These are phyloP conservation scores for Sporothrix brasiliensis DNA, from an alignment of 2,329 filamentous ascomycete species.

Conservation along the genomic window DNA sequence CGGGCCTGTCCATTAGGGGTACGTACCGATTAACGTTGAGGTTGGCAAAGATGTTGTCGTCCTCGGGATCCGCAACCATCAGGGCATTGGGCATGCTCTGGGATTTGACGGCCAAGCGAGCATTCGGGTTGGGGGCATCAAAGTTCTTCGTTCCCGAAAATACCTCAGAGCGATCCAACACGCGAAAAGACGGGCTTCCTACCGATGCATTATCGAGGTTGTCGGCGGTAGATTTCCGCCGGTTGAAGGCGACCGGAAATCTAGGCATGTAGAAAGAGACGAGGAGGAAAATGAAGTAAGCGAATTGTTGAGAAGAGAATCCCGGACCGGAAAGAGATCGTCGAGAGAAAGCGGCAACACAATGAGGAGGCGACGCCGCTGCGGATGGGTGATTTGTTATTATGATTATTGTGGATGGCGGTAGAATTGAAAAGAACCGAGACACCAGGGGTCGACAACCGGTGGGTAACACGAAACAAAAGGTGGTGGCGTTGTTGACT, in stretches of 20 bases:
- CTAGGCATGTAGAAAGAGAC: constrained; percentile 59
- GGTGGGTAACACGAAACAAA: constrained; percentile 17
- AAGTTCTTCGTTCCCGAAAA: constrained; percentile 52
- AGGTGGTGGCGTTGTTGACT: constrained; percentile 17
- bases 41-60: constrained; percentile 62
- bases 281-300: neutral
- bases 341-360: constrained; percentile 3
- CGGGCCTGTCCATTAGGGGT: neutral
- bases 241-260: constrained; percentile 61
- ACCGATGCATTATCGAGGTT: constrained; percentile 56
- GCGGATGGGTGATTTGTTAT: neutral
- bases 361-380: neutral
- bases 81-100: constrained; percentile 47
- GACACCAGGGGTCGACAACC: constrained; percentile 20
- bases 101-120: constrained; percentile 46
- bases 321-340: neutral
- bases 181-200: constrained; percentile 59
- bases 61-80: constrained; percentile 43
- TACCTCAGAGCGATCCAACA: constrained; percentile 58
- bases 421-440: constrained; percentile 20
- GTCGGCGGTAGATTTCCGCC: constrained; percentile 63
- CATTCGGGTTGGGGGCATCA: constrained; percentile 51
- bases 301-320: neutral
- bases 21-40: constrained; percentile 59
- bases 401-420: constrained; percentile 13